Base-by-base conservation (phyloP, 805 yeast genomes). In the Barnettozyma populi region DNA sequence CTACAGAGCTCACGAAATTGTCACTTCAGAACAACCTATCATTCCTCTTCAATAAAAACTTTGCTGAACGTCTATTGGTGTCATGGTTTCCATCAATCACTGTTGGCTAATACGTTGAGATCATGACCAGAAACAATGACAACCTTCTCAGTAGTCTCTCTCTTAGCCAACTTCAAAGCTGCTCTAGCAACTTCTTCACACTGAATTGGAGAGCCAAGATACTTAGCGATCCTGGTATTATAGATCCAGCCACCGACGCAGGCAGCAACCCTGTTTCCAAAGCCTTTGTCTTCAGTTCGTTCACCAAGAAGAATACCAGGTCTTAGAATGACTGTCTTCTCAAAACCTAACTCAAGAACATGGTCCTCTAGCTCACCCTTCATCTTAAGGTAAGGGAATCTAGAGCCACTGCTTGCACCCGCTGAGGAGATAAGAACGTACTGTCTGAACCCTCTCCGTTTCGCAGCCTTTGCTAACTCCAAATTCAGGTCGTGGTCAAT, bases 321-420 rank as follows among this genome's bases (percentile, higher is more conserved):
- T 58, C 87, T 75, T 47, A 90, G 64, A 51, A 90, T 84, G 44
- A 88, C 76, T 1, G 90, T 80, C 46, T 79, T 72, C n/a, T 81
- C 82, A 64, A 88, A 90, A 24, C 72, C 75, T 48, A 89, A 69
- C 0, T 69, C 80, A 39, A 72, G 65, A 9, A 90, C 68, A 41
- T 79, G 88, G 40, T 80, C 75, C 61, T 90, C 97, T 43, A 86
- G 70, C 44, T 81, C 77, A 25, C 95, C 96, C 62, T 90, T 90
- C 65, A 84, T 73, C 55, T 73, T 73, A 39, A 78, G 45, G 57
- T 89, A 90, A 5, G 82, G 74, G 37, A 86, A 70, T n/a, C 55
- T 56, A 0, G 95, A 85, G 32, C 59, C 54, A 0, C 75, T 57
- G 49, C 69, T 70, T 0, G 96, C 88, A n/a, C 89, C 89, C 0